Evolutionary conservation across 345 rosid genomes (phyloP).

Genomic region (Microthlaspi erraticum): DNA sequence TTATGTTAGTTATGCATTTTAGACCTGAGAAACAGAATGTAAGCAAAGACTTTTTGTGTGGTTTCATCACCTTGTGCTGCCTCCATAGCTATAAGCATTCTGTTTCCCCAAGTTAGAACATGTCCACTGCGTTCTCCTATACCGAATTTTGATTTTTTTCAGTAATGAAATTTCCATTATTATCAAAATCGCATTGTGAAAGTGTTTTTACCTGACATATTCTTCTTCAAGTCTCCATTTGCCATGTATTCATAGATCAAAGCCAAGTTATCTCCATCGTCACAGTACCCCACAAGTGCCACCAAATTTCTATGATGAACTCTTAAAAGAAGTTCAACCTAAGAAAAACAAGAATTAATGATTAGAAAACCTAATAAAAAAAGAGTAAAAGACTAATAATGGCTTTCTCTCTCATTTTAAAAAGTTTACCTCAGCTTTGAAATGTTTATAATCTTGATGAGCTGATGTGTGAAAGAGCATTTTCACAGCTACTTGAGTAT

Average conservation of each 20-base stretch:
- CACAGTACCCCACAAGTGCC: slow-evolving; percentile 60
- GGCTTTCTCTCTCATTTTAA: neutral
- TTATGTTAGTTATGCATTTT: slow-evolving; percentile 13
- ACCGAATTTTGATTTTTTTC: neutral
- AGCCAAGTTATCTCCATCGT: slow-evolving; percentile 52
- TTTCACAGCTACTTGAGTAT: slow-evolving; percentile 48
- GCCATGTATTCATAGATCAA: slow-evolving; percentile 67
- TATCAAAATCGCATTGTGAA: neutral
- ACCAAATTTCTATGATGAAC: slow-evolving; percentile 52
- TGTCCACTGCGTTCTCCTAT: slow-evolving; percentile 32
- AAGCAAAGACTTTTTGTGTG: neutral
- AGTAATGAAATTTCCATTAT: neutral
- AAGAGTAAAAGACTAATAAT: neutral
- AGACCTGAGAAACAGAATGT: neutral
- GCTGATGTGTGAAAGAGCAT: slow-evolving; percentile 45
- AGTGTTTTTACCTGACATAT: slow-evolving; percentile 44
- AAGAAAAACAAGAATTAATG: neutral
- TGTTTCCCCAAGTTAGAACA: slow-evolving; percentile 53
- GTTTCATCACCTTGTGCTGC: slow-evolving; percentile 59
- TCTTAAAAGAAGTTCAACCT: slow-evolving; percentile 44
- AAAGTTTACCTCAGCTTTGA: slow-evolving; percentile 46
- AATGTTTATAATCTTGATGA: slow-evolving; percentile 44
- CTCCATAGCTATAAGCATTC: slow-evolving; percentile 55
- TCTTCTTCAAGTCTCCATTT: slow-evolving; percentile 54
- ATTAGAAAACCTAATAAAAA: slow-evolving; percentile 1